These are phyloP conservation scores for Kwoniella sp. DNA, from an alignment of 768 basidiomycete genomes.

Conservation along the genomic window DNA sequence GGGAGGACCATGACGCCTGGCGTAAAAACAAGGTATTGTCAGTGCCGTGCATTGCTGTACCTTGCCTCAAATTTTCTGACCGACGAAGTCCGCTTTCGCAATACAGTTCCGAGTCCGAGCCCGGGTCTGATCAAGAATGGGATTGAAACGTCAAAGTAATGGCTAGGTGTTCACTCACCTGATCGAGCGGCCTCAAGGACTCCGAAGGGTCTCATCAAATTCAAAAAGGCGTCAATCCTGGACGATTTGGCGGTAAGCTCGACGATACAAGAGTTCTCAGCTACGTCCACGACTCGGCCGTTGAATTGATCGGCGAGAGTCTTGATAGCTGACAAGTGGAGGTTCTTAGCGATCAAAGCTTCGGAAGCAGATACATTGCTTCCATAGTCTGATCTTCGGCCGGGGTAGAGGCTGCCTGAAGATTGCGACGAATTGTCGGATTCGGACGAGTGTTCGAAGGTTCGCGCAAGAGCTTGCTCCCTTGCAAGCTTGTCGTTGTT, in stretches of 20 bases:
- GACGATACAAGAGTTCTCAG: conserved; percentile 90
- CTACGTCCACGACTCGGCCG: conserved; percentile 89
- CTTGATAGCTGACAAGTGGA: conserved; percentile 83
- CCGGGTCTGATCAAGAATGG: no score
- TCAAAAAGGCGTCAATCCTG: conserved; percentile 89
- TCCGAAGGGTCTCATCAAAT: conserved; percentile 87
- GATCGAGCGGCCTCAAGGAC: conserved; percentile 92
- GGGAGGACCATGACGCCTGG: conserved; percentile 98
- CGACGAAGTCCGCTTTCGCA: no score
- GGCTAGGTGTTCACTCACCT: conserved; percentile 69
- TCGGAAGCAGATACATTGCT: conserved; percentile 63
- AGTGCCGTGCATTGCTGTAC: no score
- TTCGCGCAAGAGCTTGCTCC: conserved; percentile 71
- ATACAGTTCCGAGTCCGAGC: no score
- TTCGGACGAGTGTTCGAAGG: conserved; percentile 66
- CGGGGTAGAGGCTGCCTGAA: conserved; percentile 46
- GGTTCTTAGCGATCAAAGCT: conserved; percentile 83
- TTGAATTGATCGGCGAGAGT: conserved; percentile 84
- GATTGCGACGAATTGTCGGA: neutral
- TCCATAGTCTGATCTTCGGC: conserved; percentile 16
- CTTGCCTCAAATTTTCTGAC: no score
- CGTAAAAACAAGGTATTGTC: neutral
- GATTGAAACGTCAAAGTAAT: no score
- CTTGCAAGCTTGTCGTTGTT: conserved; percentile 64
- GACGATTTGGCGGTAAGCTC: conserved; percentile 91